phyloP scores from a whole-genome alignment of 2,329 filamentous ascomycete genomes.

The Phyllosticta citribraziliensis region DNA sequence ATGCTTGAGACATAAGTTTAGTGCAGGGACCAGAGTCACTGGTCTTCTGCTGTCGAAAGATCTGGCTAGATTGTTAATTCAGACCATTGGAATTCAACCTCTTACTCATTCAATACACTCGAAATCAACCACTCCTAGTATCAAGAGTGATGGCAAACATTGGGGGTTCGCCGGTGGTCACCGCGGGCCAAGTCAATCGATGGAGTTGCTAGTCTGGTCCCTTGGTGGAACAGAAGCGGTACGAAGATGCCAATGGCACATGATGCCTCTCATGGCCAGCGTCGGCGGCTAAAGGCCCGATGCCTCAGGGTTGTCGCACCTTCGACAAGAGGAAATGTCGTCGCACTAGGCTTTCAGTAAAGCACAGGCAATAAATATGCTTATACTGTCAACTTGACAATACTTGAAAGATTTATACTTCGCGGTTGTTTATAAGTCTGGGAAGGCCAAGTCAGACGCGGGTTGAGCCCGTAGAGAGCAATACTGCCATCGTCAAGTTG shows the following conservation, averaged over 20 bases:
- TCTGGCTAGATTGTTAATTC: neutral
- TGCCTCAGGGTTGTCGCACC: neutral
- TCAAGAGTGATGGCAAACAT: neutral
- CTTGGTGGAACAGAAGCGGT: neutral
- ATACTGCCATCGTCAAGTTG: neutral
- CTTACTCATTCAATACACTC: too few relatives aligned
- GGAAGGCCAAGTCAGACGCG: neutral
- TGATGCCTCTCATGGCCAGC: neutral
- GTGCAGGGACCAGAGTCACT: neutral
- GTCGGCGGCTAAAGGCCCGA: neutral
- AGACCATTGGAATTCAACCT: neutral
- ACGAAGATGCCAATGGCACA: neutral
- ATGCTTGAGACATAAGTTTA: too few relatives aligned
- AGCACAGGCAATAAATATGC: neutral
- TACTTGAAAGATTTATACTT: neutral
- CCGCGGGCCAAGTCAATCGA: neutral
- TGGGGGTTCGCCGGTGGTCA: neutral
- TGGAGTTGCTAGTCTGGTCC: neutral
- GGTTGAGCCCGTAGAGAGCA: neutral
- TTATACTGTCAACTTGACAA: neutral
- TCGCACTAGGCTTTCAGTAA: neutral
- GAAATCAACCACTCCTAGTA: too few relatives aligned
- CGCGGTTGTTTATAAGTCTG: neutral
- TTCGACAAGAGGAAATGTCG: neutral
- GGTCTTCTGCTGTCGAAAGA: neutral